Evolutionary conservation across 1,139 yeast genomes (phyloP), one percentile per base, ranked within the genome.

Genomic region (Wickerhamomyces sp.): DNA sequence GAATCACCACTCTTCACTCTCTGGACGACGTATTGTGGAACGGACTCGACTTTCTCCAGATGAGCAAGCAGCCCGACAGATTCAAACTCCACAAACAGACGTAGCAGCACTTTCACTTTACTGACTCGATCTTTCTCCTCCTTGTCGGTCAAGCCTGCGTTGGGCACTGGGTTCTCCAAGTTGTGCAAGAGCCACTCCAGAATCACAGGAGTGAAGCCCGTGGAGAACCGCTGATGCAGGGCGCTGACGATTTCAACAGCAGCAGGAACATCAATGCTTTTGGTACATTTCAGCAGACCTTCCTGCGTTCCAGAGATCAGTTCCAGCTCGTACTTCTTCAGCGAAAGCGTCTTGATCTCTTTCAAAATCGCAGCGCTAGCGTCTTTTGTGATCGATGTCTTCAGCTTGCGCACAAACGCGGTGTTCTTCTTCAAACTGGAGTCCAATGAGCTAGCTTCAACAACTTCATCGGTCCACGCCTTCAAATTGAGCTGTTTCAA

Each of bases 351-450:
- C 10, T 64, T 54, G 28, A 88, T 69, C 38, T 87, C 95, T 37
- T 72, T 72, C 21, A 86, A 42, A 5, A 85, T 58, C 5, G 68
- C 55, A 5, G 54, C 49, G 31, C 62, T 66, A 19, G 62, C 58
- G 4, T 75, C 82, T 25, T 66, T 71, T 25, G 62, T 70, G 28
- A 87, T 61, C 4, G 80, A 68, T 4, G 72, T 66, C 42, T 79
- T 70, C 34, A 87, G 59, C 49, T 82, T 82, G 52, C 81, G 82
- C 38, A 87, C 79, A 48, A 87, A 85, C 0, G 88, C 83, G 5
- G 88, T 80, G 54, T 89, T 87, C 55, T 82, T 85, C 65, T 88
- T 89, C 42, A 89, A 63, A 34, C 91, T 80, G 1, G 94, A 67
- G 53, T 89, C 96, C 13, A 81, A 62, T 31, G 71, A 68, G 11